Conservation (phyloP, 768 basidiomycete genomes). For the Chalciporus chontae region DNA sequence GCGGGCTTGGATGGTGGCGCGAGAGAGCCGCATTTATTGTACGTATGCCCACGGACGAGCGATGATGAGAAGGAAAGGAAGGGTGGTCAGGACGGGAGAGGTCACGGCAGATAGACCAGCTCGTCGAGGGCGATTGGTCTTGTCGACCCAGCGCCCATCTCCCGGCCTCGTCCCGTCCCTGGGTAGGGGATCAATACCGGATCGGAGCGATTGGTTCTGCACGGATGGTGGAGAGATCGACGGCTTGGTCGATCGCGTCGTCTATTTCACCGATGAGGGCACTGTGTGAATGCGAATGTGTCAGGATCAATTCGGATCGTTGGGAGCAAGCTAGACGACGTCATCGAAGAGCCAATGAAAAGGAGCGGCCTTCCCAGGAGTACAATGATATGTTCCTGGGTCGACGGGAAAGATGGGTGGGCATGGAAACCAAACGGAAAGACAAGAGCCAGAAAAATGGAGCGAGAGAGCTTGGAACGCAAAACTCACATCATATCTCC, state of each 20-base stretch:
- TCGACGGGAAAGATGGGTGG: background rate
- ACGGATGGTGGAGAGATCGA: conserved; percentile 72
- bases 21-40: background rate
- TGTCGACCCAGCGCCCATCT: background rate
- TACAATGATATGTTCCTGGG: background rate
- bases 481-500: conserved; percentile 93
- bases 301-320: conserved; percentile 4
- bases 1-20: background rate
- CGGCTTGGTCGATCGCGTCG: conserved; percentile 69
- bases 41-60: background rate
- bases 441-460: background rate
- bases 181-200: conserved; percentile 48
- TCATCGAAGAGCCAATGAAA: background rate
- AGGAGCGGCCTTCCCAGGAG: background rate
- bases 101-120: background rate
- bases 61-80: background rate
- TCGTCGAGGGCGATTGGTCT: background rate
- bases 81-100: background rate
- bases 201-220: conserved; percentile 88
- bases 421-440: background rate
- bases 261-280: conserved; percentile 86
- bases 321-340: background rate
- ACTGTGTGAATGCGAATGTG: conserved; percentile 30
- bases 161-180: background rate
- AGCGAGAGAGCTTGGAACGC: background rate